Base-by-base conservation (phyloP, 192 early-diverging fungal species). In the Coemansia guatemalensis region DNA sequence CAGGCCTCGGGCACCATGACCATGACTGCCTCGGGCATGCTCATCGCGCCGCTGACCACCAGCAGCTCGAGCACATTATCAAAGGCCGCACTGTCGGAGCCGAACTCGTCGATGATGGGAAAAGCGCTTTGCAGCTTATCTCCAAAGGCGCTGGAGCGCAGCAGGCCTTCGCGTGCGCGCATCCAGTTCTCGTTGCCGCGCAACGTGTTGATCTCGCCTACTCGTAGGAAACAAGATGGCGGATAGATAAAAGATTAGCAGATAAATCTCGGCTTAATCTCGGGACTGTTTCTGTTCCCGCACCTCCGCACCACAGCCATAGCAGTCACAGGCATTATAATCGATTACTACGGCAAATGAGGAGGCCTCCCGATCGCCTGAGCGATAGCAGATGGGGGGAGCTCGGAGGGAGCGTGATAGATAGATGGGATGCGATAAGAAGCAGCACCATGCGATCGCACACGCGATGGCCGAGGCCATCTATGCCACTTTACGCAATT, bases 181-280 rank as follows among this genome's bases (percentile, higher is more conserved):
- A 97, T 97, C 97, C 97, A 99, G 86, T 97, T 99, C 81, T 97
- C 97, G 87, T 99, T 99, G 44, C 97, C 97, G 58, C 94, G 88
- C 49, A 99, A 85, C 30, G 97, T 99, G 81, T 99, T 99, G 75
- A 99, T 99, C 76, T 99, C 97, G 83, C 95, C 75, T 78, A 78
- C 39, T 57, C 6, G 22, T 57, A 30, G n/a, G 26, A 35, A 12
- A 39, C 35, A 39, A 39, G 35, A 39, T 11, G 17, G 26, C 5
- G 8, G 26, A 26, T 29, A 32, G 58, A 60, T 50, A 60, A 49
- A 8, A 18, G 14, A 39, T 27, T 47, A 56, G 26, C 2, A 11
- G n/a, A 11, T 6, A 0, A 11, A 1, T 6, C 1, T n/a, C 12
- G 18, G 26, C 55, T 70, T 57, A 83, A 12, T 39, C 35, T 39